Conservation (phyloP, 2,329 filamentous ascomycete genomes). For the Claviceps purpurea region DNA sequence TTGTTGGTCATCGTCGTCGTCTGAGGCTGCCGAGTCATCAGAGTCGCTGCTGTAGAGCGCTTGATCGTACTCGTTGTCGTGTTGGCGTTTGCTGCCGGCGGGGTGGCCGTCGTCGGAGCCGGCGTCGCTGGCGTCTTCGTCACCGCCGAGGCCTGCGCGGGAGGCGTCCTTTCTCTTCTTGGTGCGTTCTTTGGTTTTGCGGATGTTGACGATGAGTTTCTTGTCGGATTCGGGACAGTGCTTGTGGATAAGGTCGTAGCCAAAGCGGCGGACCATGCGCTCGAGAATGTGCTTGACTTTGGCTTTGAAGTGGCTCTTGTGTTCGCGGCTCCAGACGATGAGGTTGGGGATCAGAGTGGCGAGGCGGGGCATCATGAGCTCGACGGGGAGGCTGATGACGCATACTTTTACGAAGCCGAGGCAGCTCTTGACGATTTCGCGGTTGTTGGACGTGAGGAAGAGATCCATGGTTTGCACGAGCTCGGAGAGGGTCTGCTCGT, state of each 20-base stretch:
- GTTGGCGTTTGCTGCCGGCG: conserved; percentile 35
- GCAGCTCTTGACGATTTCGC: conserved; percentile 89
- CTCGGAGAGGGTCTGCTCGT: conserved; percentile 58
- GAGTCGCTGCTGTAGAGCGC: conserved; percentile 79
- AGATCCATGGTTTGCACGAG: conserved; percentile 91
- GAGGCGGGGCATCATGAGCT: conserved; percentile 67
- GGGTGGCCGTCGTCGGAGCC: conserved; percentile 29
- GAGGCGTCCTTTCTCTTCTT: conserved; percentile 76
- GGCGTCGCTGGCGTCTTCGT: conserved; percentile 43
- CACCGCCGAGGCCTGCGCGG: conserved; percentile 38
- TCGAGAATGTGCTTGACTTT: conserved; percentile 98
- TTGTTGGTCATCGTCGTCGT: conserved; percentile 32
- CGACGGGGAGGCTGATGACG: conserved; percentile 69
- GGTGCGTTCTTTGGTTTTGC: conserved; percentile 81
- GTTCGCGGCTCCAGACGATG: conserved; percentile 93
- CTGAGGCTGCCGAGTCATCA: conserved; percentile 36
- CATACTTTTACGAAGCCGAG: conserved; percentile 96
- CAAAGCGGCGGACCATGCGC: conserved; percentile 83
- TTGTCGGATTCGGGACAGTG: conserved; percentile 74
- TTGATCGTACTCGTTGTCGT: conserved; percentile 89
- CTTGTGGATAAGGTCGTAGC: conserved; percentile 65
- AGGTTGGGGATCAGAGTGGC: conserved; percentile 72
- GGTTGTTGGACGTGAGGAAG: conserved; percentile 90
- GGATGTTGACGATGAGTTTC: conserved; percentile 86
- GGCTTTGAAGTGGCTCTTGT: conserved; percentile 91